Evolutionary conservation across 495 filamentous ascomycete genomes (phyloP).

Genomic region (Viridothelium virens): DNA sequence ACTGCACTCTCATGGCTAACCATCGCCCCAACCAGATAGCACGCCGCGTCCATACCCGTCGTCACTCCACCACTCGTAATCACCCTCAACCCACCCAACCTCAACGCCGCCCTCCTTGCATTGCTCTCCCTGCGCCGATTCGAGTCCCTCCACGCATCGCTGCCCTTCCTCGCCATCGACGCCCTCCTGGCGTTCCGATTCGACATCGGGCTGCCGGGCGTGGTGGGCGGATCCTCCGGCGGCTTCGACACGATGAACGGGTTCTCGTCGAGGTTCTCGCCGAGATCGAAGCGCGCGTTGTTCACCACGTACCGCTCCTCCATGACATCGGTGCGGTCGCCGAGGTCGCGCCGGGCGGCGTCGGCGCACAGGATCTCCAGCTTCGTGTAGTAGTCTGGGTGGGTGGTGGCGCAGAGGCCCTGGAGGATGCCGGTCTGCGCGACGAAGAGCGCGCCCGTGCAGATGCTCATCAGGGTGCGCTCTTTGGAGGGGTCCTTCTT

Average conservation of each 20-base stretch:
- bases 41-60: conserved; percentile 66
- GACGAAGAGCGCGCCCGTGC: conserved; percentile 65
- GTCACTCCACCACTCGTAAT: conserved; percentile 70
- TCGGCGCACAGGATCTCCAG: conserved; percentile 56
- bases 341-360: conserved; percentile 44
- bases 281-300: conserved; percentile 68
- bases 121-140: conserved; percentile 60
- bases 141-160: conserved; percentile 59
- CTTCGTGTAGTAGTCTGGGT: conserved; percentile 38
- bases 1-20: conserved; percentile 58
- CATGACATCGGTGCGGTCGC: conserved; percentile 62
- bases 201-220: conserved; percentile 47
- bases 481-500: conserved; percentile 58
- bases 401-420: conserved; percentile 56
- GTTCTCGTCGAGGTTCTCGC: conserved; percentile 63
- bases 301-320: conserved; percentile 75
- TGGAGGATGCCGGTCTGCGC: conserved; percentile 62
- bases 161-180: conserved; percentile 61
- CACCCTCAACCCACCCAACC: conserved; percentile 61
- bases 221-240: conserved; percentile 17
- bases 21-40: conserved; percentile 70
- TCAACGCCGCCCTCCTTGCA: conserved; percentile 55
- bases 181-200: conserved; percentile 45
- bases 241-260: conserved; percentile 52
- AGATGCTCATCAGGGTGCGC: conserved; percentile 67